Evolutionary conservation across 257 asterid genomes (phyloP).

Genomic region (Rauvolfia tetraphylla): DNA sequence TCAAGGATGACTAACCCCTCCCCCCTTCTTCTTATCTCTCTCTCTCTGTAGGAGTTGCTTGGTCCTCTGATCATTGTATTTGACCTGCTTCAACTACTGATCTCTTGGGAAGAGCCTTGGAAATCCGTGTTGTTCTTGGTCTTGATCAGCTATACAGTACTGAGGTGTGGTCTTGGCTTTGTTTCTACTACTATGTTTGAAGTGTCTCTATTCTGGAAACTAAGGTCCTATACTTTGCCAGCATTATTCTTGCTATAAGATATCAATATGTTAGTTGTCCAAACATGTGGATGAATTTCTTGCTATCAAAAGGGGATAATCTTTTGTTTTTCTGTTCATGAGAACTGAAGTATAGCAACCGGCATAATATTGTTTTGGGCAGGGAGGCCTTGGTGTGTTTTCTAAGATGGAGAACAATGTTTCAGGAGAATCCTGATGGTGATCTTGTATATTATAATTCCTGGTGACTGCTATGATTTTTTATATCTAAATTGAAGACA

Average conservation of each 20-base stretch:
- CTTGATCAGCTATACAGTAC: slow-evolving; percentile 51
- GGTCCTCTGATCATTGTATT: slow-evolving; percentile 48
- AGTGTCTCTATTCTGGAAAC: slow-evolving; percentile 1
- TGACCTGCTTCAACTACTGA: slow-evolving; percentile 48
- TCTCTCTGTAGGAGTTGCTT: slow-evolving; percentile 63
- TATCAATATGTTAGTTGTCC: background rate
- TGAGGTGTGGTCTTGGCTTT: slow-evolving; percentile 36
- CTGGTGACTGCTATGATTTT: background rate
- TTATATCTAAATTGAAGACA: background rate
- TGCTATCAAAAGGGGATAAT: background rate
- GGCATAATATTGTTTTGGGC: background rate
- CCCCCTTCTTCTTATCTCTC: slow-evolving; percentile 18
- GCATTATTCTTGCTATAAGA: background rate
- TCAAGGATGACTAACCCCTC: slow-evolving; percentile 17
- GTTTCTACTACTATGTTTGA: background rate
- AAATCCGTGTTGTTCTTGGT: slow-evolving; percentile 56
- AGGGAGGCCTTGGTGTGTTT: background rate
- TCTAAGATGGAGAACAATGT: background rate
- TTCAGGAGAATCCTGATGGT: background rate
- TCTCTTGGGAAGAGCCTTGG: slow-evolving; percentile 78
- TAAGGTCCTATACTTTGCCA: slow-evolving; percentile 7
- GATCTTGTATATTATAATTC: too few relatives aligned
- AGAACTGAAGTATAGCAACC: background rate
- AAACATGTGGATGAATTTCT: background rate
- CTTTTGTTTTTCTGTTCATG: background rate